Base-by-base conservation (phyloP, 805 yeast species). In the Pichia cabralensis region DNA sequence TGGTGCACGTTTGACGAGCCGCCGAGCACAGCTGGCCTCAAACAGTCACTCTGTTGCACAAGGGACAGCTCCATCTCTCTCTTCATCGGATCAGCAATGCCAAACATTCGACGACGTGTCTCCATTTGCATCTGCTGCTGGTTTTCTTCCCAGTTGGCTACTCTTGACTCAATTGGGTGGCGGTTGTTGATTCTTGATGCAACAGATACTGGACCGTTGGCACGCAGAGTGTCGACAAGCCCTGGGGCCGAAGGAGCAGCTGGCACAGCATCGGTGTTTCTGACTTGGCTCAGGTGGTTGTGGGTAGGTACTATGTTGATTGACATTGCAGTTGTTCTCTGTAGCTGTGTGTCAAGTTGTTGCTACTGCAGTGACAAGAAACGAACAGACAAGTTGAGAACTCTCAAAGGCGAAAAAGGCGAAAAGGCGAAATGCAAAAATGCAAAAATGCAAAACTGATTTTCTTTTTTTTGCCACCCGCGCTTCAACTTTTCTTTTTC, bases 71-170 rank as follows among this genome's bases (percentile, higher is more conserved):
- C 98, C 96, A 92, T 86, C 22, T 78, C 75, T 51, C 96, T 71
- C 52, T 79, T 79, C 56, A 89, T 80, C 8, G 98, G 96, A 50
- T 83, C 97, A 9, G 92, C 96, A 31, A 89, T 75, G 12, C 98
- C 98, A 56, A 81, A 86, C 13, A 82, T 61, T 45, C 94, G 72
- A 53, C 94, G 73, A 58, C 82, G 78, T 40, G 74, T 74, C 53
- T 86, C 92, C 63, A 88, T 49, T 49, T 75, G 76, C 44, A 78
- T 63, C 21, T 74, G 74, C 22, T 70, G 69, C 50, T 85, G 86
- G 10, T 80, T 79, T 28, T 65, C 62, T 17, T 86, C 94, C 96
- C 96, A 92, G 49, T 75, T 69, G 36, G 62, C 58, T 25, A 92
- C 58, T 46, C 95, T 73, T 5, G 69, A 47, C 51, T 92, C 94